These are phyloP conservation scores for Danielia oregonensis DNA, from an alignment of 805 yeast species.

Conservation along the genomic window DNA sequence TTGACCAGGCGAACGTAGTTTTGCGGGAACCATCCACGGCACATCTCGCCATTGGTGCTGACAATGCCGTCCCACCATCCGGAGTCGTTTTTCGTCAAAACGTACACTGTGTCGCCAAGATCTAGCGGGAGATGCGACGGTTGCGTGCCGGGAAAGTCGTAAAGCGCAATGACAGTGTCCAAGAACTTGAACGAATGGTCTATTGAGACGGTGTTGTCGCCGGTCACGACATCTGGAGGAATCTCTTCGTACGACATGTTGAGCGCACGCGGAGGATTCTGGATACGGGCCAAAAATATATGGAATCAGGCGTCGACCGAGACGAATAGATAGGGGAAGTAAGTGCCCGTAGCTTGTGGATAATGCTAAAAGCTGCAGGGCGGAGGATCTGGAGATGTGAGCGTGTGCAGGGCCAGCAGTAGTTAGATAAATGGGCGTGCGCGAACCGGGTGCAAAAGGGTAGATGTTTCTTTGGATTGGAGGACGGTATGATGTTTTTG, in stretches of 20 bases:
- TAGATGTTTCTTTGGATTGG: too few relatives aligned
- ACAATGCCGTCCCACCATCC: constrained; percentile 90
- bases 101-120: constrained; percentile 70
- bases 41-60: constrained; percentile 33
- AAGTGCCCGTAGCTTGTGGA: too few relatives aligned
- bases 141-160: constrained; percentile 52
- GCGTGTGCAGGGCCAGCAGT: too few relatives aligned
- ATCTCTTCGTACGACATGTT: constrained; percentile 29
- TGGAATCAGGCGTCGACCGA: too few relatives aligned
- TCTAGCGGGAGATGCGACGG: constrained; percentile 49
- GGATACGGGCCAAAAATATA: too few relatives aligned
- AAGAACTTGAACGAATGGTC: constrained; percentile 35
- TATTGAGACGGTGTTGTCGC: constrained; percentile 19
- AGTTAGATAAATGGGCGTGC: too few relatives aligned
- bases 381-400: too few relatives aligned
- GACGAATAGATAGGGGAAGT: too few relatives aligned
- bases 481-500: too few relatives aligned
- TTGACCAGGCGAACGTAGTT: constrained; percentile 50
- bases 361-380: too few relatives aligned
- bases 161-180: constrained; percentile 57
- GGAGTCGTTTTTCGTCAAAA: constrained; percentile 55
- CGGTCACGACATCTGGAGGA: constrained; percentile 38
- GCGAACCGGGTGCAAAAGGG: too few relatives aligned
- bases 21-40: constrained; percentile 85
- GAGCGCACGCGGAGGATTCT: too few relatives aligned